Evolutionary conservation across 2,329 filamentous ascomycete species (phyloP), one percentile per base, ranked within the genome.

Genomic region (Stemphylium lycopersici): DNA sequence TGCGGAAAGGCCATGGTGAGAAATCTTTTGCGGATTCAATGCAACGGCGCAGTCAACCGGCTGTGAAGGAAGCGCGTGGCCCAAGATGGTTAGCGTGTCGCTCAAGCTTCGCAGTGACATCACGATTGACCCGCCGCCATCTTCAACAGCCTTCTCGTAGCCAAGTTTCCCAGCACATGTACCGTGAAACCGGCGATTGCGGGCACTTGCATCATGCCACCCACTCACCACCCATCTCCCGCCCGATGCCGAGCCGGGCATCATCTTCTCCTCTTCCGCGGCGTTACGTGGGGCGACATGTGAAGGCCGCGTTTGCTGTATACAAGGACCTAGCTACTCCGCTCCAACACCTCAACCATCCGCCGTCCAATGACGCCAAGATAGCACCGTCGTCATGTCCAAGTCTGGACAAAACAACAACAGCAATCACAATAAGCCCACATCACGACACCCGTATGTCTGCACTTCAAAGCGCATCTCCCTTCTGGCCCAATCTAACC

Each of bases 381-480:
- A 26, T 50, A 50, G 43, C 34, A 38, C 33, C 15, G 33, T 38
- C 51, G 59, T 24, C 31, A 74, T 74, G 70, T 65, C 65, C 60
- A 45, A 38, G 16, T 18, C 52, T 49, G 65, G 62, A 47, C 59
- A 37, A 7, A 44, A 56, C 55, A 58, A 52, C 50, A 67, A 66
- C 26, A 29, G 22, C 22, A 22, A 22, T 6, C 43, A 56, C 54
- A 58, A 52, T 50, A 67, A 66, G 58, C 50, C 55, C 42, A 38
- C 49, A 31, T 36, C 61, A 22, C 71, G 70, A 56, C 79, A 81
- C 56, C 78, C 79, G 63, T 80, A 76, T 34, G 70, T 62, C 6
- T 13, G 45, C 50, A n/a, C 40, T 29, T 11, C 29, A 3, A 18
- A 8, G 6, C 20, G 31, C 34, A 26, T 22, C 24, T 16, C 18